phyloP scores from a whole-genome alignment of 257 asterid species.

The Echites panduratus region DNA sequence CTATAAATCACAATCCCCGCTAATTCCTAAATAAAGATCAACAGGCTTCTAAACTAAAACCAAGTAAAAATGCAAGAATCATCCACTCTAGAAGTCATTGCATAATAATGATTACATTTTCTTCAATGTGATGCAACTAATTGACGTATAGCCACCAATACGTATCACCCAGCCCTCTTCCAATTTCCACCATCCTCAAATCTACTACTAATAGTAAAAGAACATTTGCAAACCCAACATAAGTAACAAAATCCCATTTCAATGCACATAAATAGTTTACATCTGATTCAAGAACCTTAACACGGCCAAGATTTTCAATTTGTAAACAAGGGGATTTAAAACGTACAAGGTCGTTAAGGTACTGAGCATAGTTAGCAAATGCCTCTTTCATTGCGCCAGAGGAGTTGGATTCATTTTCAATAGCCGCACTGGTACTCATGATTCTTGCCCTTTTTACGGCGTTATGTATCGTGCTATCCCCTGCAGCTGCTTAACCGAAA shows the following conservation, averaged over 20 bases:
- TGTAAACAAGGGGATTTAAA: slow-evolving; percentile 10
- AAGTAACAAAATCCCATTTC: background rate
- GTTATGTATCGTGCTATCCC: slow-evolving; percentile 29
- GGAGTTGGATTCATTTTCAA: slow-evolving; percentile 24
- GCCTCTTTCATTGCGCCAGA: slow-evolving; percentile 53
- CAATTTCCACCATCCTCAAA: background rate
- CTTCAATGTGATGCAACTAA: background rate
- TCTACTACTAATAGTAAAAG: background rate
- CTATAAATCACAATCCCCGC: background rate
- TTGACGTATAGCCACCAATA: background rate
- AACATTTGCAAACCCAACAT: background rate
- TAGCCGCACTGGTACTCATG: slow-evolving; percentile 27
- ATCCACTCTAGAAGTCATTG: background rate
- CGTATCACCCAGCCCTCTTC: background rate
- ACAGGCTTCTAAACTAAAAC: background rate
- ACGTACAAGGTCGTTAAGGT: slow-evolving; percentile 63
- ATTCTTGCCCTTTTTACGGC: slow-evolving; percentile 50
- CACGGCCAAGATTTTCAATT: background rate
- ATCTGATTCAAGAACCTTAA: background rate
- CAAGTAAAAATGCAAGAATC: background rate
- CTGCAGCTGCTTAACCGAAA: slow-evolving; percentile 44
- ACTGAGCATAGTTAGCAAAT: slow-evolving; percentile 56
- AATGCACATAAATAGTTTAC: background rate
- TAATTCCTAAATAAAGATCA: background rate
- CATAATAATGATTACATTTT: background rate